phyloP scores from a whole-genome alignment of 2,329 filamentous ascomycete genomes.

The Clarireedia paspali region DNA sequence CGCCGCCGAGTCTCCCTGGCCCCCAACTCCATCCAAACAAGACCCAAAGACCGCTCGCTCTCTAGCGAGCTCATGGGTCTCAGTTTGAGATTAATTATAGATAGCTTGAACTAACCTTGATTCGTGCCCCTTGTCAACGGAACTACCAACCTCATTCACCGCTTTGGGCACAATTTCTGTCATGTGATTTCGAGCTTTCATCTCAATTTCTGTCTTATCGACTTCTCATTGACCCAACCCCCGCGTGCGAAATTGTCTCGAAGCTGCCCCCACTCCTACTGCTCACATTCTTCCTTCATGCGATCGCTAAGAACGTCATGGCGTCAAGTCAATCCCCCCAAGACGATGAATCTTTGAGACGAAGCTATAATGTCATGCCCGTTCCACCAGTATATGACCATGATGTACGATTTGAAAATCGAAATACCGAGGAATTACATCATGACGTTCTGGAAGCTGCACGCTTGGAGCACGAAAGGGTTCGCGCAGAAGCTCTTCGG shows the following conservation, averaged over 20 bases:
- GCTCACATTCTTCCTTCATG: slow-evolving; percentile 1
- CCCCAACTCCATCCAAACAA: too few relatives aligned
- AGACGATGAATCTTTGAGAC: slow-evolving; percentile 2
- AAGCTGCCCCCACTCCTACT: neutral
- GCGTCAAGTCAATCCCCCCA: neutral
- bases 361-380: slow-evolving; percentile 3
- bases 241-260: neutral
- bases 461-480: slow-evolving; percentile 57
- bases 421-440: slow-evolving; percentile 21
- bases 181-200: neutral
- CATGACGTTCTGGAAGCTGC: slow-evolving; percentile 56
- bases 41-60: too few relatives aligned
- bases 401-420: slow-evolving; percentile 10
- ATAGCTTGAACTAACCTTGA: neutral
- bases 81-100: neutral
- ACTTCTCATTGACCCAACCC: neutral
- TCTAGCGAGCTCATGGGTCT: neutral
- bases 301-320: neutral
- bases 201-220: neutral
- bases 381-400: slow-evolving; percentile 6
- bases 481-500: slow-evolving; percentile 45
- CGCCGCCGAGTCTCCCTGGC: too few relatives aligned
- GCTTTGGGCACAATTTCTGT: neutral
- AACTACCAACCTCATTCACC: neutral
- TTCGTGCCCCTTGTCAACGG: neutral